Evolutionary conservation across 352 stramenopile species (phyloP).

Genomic region (Pythium folliculosum): DNA sequence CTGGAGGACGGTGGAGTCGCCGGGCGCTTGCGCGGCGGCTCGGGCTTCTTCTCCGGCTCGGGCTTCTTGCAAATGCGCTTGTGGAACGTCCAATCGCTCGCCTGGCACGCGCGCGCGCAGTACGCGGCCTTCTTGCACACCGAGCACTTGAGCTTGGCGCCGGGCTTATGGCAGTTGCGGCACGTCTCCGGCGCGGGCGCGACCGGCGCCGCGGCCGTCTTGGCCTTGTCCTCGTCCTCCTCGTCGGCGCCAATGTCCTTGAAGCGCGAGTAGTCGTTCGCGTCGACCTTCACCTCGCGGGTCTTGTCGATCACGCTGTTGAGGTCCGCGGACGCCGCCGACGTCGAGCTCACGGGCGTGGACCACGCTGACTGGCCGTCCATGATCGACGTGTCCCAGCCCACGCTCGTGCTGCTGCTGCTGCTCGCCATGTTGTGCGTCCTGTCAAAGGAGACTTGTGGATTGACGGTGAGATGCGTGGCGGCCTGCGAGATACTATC

Average conservation of each 20-base stretch:
- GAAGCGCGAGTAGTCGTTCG: slow-evolving; percentile 88
- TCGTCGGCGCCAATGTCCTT: slow-evolving; percentile 67
- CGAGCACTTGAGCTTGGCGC: slow-evolving; percentile 85
- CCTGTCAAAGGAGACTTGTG: neutral
- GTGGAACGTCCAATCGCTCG: slow-evolving; percentile 86
- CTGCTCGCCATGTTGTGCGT: slow-evolving; percentile 1
- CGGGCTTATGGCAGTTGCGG: slow-evolving; percentile 77
- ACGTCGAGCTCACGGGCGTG: slow-evolving; percentile 10
- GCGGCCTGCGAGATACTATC: neutral
- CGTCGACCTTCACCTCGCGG: slow-evolving; percentile 67
- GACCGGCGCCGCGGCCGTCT: slow-evolving; percentile 14
- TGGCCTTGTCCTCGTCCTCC: slow-evolving; percentile 32
- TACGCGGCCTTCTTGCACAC: slow-evolving; percentile 88
- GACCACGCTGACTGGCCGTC: slow-evolving; percentile 27
- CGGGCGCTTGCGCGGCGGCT: slow-evolving; percentile 32
- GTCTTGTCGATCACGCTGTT: slow-evolving; percentile 64
- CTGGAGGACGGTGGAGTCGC: slow-evolving; percentile 25
- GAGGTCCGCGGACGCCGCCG: slow-evolving; percentile 27
- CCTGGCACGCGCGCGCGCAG: slow-evolving; percentile 77
- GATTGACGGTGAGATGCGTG: neutral
- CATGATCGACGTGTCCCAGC: slow-evolving; percentile 49
- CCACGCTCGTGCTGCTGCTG: slow-evolving; percentile 36
- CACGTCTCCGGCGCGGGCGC: slow-evolving; percentile 36
- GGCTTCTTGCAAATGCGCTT: slow-evolving; percentile 89
- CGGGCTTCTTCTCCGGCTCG: slow-evolving; percentile 48